Conservation (phyloP, 768 basidiomycete genomes). For the Tulasnella calospora region DNA sequence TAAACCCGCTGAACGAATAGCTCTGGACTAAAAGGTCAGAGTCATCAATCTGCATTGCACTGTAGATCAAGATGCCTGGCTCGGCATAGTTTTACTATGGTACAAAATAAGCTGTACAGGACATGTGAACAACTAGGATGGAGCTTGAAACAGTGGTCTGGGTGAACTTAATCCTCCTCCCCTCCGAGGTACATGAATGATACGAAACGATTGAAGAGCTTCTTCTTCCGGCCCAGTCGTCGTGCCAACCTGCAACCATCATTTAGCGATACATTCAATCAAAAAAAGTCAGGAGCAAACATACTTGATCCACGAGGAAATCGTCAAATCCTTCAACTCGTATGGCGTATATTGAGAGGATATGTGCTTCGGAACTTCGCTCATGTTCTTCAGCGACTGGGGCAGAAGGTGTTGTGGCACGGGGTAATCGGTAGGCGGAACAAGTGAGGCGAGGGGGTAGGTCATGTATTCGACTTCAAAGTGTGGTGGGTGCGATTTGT, state of each 20-base stretch:
- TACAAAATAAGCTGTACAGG: too few relatives aligned
- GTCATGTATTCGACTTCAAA: slow-evolving; percentile 80
- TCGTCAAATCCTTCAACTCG: slow-evolving; percentile 68
- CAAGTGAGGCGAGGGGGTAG: slow-evolving; percentile 45
- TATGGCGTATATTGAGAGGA: slow-evolving; percentile 63
- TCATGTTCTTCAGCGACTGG: slow-evolving; percentile 40
- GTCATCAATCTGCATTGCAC: too few relatives aligned
- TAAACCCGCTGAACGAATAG: too few relatives aligned
- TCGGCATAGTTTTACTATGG: too few relatives aligned
- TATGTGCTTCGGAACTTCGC: slow-evolving; percentile 38
- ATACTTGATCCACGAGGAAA: slow-evolving; percentile 56
- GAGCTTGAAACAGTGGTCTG: not conserved
- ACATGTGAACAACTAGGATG: not conserved
- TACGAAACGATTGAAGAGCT: slow-evolving; percentile 60
- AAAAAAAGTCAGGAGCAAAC: not conserved
- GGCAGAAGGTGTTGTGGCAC: slow-evolving; percentile 57
- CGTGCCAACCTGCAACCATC: slow-evolving; percentile 47
- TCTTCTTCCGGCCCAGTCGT: slow-evolving; percentile 44
- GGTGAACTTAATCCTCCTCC: not conserved
- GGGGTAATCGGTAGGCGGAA: slow-evolving; percentile 44
- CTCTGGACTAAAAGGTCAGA: too few relatives aligned
- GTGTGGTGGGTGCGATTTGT: slow-evolving; percentile 49
- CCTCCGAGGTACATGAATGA: slow-evolving; percentile 69
- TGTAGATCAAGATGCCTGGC: too few relatives aligned
- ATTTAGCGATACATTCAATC: not conserved